Evolutionary conservation across 495 filamentous ascomycete genomes (phyloP).

Genomic region (Penicillium desertorum): DNA sequence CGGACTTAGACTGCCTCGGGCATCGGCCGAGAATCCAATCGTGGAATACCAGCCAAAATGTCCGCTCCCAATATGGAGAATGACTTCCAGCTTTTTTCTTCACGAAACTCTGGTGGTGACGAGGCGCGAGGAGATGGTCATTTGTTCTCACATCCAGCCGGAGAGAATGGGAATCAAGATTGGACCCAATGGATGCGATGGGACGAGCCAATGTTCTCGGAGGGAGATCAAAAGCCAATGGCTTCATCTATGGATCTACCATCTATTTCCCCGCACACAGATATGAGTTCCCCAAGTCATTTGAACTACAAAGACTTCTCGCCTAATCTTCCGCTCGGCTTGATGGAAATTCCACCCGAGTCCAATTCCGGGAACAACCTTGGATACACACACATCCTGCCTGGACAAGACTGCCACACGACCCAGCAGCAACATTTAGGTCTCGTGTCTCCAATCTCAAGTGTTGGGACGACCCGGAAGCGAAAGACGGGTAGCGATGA

Average conservation of each 20-base stretch:
- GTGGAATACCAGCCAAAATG: conserved; percentile 24
- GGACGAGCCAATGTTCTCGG: conserved; percentile 42
- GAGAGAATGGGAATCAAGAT: conserved; percentile 40
- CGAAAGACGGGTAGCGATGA: conserved; percentile 47
- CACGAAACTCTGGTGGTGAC: conserved; percentile 27
- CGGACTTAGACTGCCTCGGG: conserved; percentile 5
- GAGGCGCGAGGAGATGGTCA: conserved; percentile 22
- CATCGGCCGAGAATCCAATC: conserved; percentile 20
- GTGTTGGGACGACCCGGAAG: conserved; percentile 36
- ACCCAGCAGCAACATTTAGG: conserved; percentile 17
- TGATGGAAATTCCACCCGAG: conserved; percentile 35
- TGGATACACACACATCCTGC: neutral
- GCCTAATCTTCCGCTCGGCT: conserved; percentile 35
- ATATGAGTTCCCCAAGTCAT: conserved; percentile 28
- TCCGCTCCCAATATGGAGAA: conserved; percentile 34
- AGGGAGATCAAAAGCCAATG: conserved; percentile 27
- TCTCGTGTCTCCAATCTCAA: conserved; percentile 36
- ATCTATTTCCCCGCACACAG: conserved; percentile 35
- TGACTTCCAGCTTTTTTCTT: conserved; percentile 47
- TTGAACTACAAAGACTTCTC: conserved; percentile 34
- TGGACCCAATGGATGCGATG: conserved; percentile 55
- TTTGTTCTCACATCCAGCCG: conserved; percentile 17
- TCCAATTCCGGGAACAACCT: conserved; percentile 15
- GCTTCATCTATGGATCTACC: conserved; percentile 27
- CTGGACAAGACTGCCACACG: conserved; percentile 7